Evolutionary conservation across 495 filamentous ascomycete genomes (phyloP).

Genomic region (Tuber aestivum): DNA sequence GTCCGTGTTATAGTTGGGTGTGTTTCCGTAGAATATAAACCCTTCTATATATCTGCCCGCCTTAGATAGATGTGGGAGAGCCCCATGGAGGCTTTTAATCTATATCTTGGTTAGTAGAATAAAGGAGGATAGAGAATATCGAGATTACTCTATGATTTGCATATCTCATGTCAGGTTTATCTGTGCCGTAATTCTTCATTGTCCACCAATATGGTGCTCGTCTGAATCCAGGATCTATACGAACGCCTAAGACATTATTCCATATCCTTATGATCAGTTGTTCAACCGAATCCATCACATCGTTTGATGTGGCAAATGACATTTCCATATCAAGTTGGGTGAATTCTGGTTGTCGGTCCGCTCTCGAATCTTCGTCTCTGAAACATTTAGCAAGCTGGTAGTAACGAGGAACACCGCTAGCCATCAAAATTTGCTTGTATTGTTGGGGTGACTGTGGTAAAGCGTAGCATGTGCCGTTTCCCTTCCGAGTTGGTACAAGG

Average conservation of each 20-base stretch:
- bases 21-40: background rate
- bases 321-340: slow-evolving; percentile 95
- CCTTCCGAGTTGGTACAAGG: slow-evolving; percentile 72
- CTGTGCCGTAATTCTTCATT: slow-evolving; percentile 75
- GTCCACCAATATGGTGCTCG: slow-evolving; percentile 66
- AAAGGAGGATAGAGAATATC: background rate
- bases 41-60: slow-evolving; percentile 10
- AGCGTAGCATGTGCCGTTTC: slow-evolving; percentile 68
- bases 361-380: slow-evolving; percentile 87
- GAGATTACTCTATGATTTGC: slow-evolving; percentile 37
- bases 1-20: background rate
- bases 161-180: slow-evolving; percentile 82
- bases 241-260: slow-evolving; percentile 39
- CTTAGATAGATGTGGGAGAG: slow-evolving; percentile 18
- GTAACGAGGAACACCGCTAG: slow-evolving; percentile 72
- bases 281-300: slow-evolving; percentile 69
- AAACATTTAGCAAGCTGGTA: slow-evolving; percentile 94
- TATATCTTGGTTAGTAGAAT: slow-evolving; percentile 46
- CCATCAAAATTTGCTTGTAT: slow-evolving; percentile 98
- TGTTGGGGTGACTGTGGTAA: slow-evolving; percentile 95
- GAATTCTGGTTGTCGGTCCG: slow-evolving; percentile 94
- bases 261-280: slow-evolving; percentile 58
- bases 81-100: slow-evolving; percentile 51
- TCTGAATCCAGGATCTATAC: slow-evolving; percentile 47
- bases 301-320: slow-evolving; percentile 66